phyloP scores from a whole-genome alignment of 2,329 filamentous ascomycete genomes.

The Fusarium sp. region DNA sequence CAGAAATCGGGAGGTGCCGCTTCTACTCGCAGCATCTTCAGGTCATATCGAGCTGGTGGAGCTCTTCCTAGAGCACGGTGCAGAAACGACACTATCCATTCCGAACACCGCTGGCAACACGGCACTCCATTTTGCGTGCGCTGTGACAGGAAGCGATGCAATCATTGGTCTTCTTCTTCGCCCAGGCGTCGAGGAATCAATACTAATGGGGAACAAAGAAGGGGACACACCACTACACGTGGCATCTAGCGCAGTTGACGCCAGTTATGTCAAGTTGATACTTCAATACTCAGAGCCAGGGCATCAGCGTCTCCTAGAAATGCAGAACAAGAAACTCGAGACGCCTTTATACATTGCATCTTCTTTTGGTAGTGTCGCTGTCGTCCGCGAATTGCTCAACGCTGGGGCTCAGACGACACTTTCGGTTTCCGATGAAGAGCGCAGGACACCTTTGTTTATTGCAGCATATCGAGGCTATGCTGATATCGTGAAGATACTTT shows the following conservation, averaged over 20 bases:
- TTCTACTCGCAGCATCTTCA: fast-evolving
- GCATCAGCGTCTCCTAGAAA: fast-evolving
- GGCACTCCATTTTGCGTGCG: fast-evolving
- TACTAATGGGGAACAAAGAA: fast-evolving
- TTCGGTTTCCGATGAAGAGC: too few species aligned
- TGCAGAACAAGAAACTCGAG: fast-evolving
- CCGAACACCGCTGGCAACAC: fast-evolving
- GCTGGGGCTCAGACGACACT: too few species aligned
- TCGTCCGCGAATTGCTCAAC: too few species aligned
- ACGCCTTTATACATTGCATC: too few species aligned
- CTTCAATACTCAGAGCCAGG: not conserved
- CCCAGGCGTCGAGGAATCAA: fast-evolving
- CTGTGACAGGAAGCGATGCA: fast-evolving
- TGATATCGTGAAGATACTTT: fast-evolving
- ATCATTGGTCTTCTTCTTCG: not conserved
- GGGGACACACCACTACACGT: not conserved
- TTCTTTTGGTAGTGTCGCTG: too few species aligned
- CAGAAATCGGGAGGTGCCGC: not conserved
- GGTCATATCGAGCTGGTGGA: not conserved
- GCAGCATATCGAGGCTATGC: fast-evolving
- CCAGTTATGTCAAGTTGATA: not conserved
- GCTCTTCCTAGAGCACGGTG: not conserved
- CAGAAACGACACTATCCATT: fast-evolving
- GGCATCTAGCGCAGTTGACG: fast-evolving
- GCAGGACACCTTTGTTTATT: too few species aligned